Base-by-base conservation (phyloP, 139 green algal species). In the Mesostigma viride region DNA sequence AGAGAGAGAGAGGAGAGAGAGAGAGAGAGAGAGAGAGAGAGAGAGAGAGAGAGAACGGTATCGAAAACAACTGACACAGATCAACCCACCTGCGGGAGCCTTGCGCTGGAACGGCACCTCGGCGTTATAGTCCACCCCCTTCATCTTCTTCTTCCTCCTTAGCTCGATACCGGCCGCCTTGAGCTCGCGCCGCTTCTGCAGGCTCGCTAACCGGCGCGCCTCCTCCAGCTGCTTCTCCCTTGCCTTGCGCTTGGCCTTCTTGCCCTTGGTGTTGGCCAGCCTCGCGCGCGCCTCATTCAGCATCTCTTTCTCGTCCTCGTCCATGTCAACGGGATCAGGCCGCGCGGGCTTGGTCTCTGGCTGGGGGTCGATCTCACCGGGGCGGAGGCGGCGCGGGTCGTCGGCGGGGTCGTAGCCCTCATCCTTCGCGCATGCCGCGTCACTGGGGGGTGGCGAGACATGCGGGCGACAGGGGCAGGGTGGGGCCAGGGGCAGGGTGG, bases 241-340 rank as follows among this genome's bases (percentile, higher is more conserved):
- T 32, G 90, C 90, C 77, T 97, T 98, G 40, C 94, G 82, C 84
- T 99, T 99, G 33, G 94, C 94, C 73, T 99, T 99, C 81, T 99
- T 99, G 67, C 94, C 94, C 44, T 90, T 90, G 31, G 94, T 99
- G 81, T 99, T 99, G 14, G 94, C 94, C 65, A 99, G 79, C 27
- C 94, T 53, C 22, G 94, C 94, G 0, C 94, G 75, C 1, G 94
- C 94, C 76, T 99, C 94, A 34, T 80, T 86, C 24, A 99, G 85
- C 94, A 99, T 99, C 82, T 99, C 94, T 78, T 96, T 97, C 77
- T 99, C 94, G 33, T 99, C 94, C 71, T 99, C 94, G 56, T 97
- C 93, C 94, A 99, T 98, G 74, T 99, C 94, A 26, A 97, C 85
- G 0, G 93, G 85, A 36, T 97, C 92, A 3, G 91, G 91, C 26